Base-by-base conservation (phyloP, 495 filamentous ascomycete genomes). In the Talaromyces proteolyticus region DNA sequence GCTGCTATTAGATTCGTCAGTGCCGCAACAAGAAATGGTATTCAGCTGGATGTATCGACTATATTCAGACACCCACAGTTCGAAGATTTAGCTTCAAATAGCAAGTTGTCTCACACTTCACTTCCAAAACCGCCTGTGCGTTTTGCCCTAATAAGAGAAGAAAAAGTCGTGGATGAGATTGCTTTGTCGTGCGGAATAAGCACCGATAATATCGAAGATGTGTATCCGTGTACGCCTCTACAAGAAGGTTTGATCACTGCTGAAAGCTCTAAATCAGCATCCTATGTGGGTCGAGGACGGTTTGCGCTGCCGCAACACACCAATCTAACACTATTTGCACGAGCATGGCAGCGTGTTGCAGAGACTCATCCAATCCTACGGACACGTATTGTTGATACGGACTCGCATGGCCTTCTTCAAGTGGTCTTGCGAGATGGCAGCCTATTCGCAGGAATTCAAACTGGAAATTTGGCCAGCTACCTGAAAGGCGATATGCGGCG, bases 231-330 rank as follows among this genome's bases (percentile, higher is more conserved):
- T 43, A 78, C 79, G 6, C 70, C 74, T 12, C 74, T 78, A 25
- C 81, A 85, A 52, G 70, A 79, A 50, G 78, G 71, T 24, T 69
- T 85, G n/a, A 55, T 84, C 24, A 72, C 77, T 43, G 77, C 74
- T 51, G 71, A 20, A n/a, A 59, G 63, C 34, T 76, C 64, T 44
- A 54, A 66, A 11, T 70, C 69, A 44, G 49, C 45, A 50, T 44
- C 57, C 34, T 39, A 42, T 23, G 21, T 52, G 37, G 42, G 45
- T 7, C 55, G 50, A 43, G 34, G 37, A 8, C 29, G 42, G 3
- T 37, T 74, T 52, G 53, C 56, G 10, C 63, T 85, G 19, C 60
- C 74, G 1, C 51, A 61, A 3, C 54, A 58, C 4, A 57, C 79
- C 10, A 65, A 76, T 45, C 19, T 80, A 14, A 56, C 20, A 21